Percentiles rank a stretch among this genome's conserved stretches.
Conservation (phyloP, 768 basidiomycete genomes). For the Lentinula lateritia region DNA sequence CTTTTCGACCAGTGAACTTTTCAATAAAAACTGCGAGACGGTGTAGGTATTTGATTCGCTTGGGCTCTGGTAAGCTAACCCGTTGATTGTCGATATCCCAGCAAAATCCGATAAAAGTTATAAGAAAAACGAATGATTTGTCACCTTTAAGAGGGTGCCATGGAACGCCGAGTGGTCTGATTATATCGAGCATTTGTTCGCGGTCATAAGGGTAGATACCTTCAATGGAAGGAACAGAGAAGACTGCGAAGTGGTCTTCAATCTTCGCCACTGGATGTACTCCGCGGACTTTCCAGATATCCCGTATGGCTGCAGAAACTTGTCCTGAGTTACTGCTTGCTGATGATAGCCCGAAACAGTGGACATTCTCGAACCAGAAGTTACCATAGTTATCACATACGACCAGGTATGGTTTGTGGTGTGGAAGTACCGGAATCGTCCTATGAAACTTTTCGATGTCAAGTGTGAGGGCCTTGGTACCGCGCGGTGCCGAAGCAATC, state of each 20-base stretch:
- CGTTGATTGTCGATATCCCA: conserved; percentile 18
- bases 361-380: conserved; percentile 10
- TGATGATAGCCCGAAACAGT: conserved; percentile 2
- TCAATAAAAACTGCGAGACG: background rate
- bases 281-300: conserved; percentile 5
- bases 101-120: conserved; percentile 21
- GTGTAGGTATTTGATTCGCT: no score
- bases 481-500: no score
- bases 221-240: conserved; percentile 11
- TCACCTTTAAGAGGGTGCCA: conserved; percentile 20
- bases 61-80: no score
- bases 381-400: background rate
- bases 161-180: conserved; percentile 15
- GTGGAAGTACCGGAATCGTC: conserved; percentile 2
- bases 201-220: conserved; percentile 3
- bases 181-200: background rate
- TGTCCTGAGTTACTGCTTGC: conserved; percentile 7
- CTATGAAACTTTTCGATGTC: conserved; percentile 3
- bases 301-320: conserved; percentile 7
- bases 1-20: background rate
- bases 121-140: conserved; percentile 11
- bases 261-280: conserved; percentile 15
- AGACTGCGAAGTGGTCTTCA: conserved; percentile 25
- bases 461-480: conserved; percentile 4
- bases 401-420: conserved; percentile 11